These are phyloP conservation scores for Alternaria dauci DNA, from an alignment of 2,329 filamentous ascomycete genomes.

Conservation along the genomic window DNA sequence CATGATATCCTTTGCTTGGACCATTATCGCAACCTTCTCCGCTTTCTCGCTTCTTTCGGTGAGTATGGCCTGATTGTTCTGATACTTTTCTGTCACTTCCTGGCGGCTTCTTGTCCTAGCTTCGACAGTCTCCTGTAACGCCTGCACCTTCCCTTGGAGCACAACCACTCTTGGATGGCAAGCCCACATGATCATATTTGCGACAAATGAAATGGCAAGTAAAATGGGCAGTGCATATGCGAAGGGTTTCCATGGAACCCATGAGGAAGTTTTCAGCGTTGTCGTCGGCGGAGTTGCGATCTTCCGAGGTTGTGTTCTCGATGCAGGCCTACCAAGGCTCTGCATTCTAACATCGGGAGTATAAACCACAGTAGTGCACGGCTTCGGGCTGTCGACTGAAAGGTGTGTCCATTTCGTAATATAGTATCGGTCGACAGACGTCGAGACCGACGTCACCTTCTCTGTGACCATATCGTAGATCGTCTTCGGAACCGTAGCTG, in stretches of 20 bases:
- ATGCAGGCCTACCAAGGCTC: neutral
- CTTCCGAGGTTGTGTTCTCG: neutral
- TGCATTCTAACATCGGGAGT: neutral
- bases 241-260: neutral
- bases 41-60: neutral
- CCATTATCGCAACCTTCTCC: neutral
- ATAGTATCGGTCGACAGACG: neutral
- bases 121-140: neutral
- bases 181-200: neutral
- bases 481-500: neutral
- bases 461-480: conserved; percentile 2
- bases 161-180: neutral
- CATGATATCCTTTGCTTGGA: neutral
- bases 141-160: neutral
- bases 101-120: neutral
- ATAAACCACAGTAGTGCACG: neutral
- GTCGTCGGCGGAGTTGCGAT: neutral
- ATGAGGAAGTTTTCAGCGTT: neutral
- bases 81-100: neutral
- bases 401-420: conserved; percentile 9
- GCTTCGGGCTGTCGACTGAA: neutral
- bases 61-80: neutral
- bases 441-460: conserved; percentile 1
- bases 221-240: neutral
- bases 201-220: neutral